These are phyloP conservation scores for Apiotrichum veenhuisii DNA, from an alignment of 1,284 basidiomycete genomes.

Conservation along the genomic window DNA sequence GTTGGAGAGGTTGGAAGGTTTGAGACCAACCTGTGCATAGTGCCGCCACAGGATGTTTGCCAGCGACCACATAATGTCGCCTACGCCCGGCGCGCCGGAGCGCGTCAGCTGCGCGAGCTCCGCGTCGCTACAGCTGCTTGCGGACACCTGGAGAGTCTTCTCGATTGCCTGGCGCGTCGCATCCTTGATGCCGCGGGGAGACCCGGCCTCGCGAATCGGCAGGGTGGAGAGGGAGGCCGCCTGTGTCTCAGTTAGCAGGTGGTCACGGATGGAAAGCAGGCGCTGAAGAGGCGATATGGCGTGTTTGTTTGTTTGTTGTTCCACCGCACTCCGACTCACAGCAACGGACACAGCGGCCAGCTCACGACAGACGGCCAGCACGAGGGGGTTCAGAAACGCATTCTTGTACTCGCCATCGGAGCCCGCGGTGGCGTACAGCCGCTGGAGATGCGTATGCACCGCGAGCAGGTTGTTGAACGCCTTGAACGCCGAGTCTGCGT, in stretches of 20 bases:
- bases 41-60: constrained; percentile 40
- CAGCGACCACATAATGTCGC: constrained; percentile 37
- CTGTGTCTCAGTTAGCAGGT: constrained; percentile 5
- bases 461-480: constrained; percentile 24
- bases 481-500: constrained; percentile 13
- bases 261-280: too few relatives aligned
- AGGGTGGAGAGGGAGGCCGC: constrained; percentile 29
- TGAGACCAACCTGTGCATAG: constrained; percentile 32
- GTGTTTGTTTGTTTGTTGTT: too few relatives aligned
- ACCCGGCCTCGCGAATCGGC: constrained; percentile 27
- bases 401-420: constrained; percentile 24
- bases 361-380: constrained; percentile 17
- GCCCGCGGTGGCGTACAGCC: constrained; percentile 27
- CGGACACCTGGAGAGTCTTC: constrained; percentile 31
- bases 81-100: constrained; percentile 16
- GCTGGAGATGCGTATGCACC: constrained; percentile 34
- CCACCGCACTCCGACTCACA: too few relatives aligned
- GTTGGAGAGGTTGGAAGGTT: too few relatives aligned
- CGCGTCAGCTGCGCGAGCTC: constrained; percentile 17
- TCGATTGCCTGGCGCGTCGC: constrained; percentile 41
- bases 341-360: constrained; percentile 9
- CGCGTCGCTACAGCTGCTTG: constrained; percentile 15
- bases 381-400: constrained; percentile 32
- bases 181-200: constrained; percentile 37
- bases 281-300: too few relatives aligned